Base-by-base conservation (phyloP, 2,329 filamentous ascomycete species). In the Fusarium nodosum region DNA sequence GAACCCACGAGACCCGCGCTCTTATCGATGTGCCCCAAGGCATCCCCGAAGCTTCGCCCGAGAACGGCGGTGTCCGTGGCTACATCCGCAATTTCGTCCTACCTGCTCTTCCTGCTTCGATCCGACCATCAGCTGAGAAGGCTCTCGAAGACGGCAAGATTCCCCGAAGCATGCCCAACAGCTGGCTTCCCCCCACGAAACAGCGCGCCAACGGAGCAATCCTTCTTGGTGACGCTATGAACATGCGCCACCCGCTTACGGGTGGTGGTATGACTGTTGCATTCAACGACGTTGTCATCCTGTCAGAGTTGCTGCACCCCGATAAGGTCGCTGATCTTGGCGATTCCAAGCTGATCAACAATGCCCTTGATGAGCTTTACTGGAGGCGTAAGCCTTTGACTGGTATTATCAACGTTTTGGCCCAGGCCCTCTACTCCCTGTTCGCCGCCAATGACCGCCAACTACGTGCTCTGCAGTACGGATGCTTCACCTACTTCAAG, bases 231-330 rank as follows among this genome's bases (percentile, higher is more conserved):
- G 96, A 99, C 78, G 95, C 96, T 16, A 91, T 97, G 86, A 99
- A 99, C 83, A 99, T 99, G 96, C 92, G 96, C n/a, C 96, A 99
- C 81, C 96, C 96, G 3, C 86, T 99, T 15, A 99, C 96, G 0
- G 96, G 96, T 55, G 96, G 96, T 71, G 96, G 96, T 74, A 99
- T 99, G 96, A 98, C 95, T 0, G 96, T 98, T 3, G 96, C 93
- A 2, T 92, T 99, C 80, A 97, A 95, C 81, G 96, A 99, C 77
- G 94, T 93, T 2, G 86, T 96, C 13, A 81, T 97, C 2, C 86
- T 99, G 28, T 84, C 91, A 1, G 86, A 91, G 11, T 83, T 97
- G 24, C 87, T 99, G 3, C 84, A 88, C 38, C 94, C 93, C 0
- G 82, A 86, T 39, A 80, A 82, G 10, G 86, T 97, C 0, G 90